Base-by-base conservation (phyloP, 148 eudicot species). In the Camellia lanceoleosa region DNA sequence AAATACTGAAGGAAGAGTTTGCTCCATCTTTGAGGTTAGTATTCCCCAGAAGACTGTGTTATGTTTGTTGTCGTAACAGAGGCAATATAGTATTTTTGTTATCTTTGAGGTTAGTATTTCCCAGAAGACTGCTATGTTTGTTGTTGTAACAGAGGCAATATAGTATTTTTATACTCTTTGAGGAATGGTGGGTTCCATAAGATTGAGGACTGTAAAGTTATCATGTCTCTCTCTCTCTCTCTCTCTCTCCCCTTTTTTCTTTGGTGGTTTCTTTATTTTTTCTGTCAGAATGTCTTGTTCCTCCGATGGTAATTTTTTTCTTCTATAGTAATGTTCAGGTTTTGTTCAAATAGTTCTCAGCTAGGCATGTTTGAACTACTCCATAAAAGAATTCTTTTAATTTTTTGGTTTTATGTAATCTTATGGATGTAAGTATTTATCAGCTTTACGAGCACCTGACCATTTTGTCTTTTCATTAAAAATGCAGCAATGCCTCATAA, bases 1-100 rank as follows among this genome's bases (percentile, higher is more conserved):
- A 83, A 73, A 72, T 70, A 54, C 81, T 71, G 68, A 68, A 70
- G 76, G 54, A 75, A 70, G 59, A 80, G 65, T 52, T 78, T 20
- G 68, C 61, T 68, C 82, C 66, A 65, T 30, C 42, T 63, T 42
- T 79, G 81, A 83, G 90, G 94, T 92, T 13, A 41, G 85, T 51
- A 73, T 55, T 51, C 65, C 44, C 49, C 56, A 68, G 9, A 54
- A 66, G 10, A 38, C 15, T 11, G 20, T 66, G 68, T 38, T n/a
- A 13, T 54, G 10, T 64, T 52, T 11, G 11, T 55, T 41, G 55
- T 74, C 42, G 49, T 42, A 5, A 15, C 3, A 11, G 52, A n/a
- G 52, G 13, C 4, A 1, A 71, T 18, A 15, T 15, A 60, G 20
- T 30, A 30, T 30, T 30, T 30, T 30, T 30, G 38, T 30, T 1